A percentile compares a stretch with the other conserved stretches of the same genome.
phyloP scores from a whole-genome alignment of 768 basidiomycete genomes.

The Tricholoma sp. region DNA sequence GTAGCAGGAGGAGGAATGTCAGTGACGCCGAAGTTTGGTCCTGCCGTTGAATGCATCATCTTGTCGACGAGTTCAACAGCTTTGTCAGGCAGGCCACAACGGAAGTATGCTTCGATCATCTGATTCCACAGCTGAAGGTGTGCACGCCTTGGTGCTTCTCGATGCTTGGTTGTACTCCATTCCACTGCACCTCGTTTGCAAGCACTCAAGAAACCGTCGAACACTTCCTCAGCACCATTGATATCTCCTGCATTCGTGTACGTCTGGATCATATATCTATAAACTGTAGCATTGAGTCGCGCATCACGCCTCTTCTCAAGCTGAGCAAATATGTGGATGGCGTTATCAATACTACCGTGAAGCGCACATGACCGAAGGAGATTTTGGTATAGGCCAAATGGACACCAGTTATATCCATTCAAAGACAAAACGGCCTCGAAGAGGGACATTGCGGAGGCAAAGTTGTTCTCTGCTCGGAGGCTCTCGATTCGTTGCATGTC shows the following conservation, averaged over 20 bases:
- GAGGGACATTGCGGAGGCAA: slow-evolving; percentile 63
- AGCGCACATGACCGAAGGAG: slow-evolving; percentile 61
- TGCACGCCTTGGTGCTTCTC: slow-evolving; percentile 13
- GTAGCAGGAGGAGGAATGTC: slow-evolving; percentile 55
- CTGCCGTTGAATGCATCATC: slow-evolving; percentile 55
- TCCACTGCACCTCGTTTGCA: slow-evolving; percentile 32
- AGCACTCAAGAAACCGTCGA: slow-evolving; percentile 50
- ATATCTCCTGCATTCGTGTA: slow-evolving; percentile 52
- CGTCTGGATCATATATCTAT: slow-evolving; percentile 51
- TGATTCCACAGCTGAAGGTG: slow-evolving; percentile 61
- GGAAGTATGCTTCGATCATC: slow-evolving; percentile 76
- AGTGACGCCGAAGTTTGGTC: slow-evolving; percentile 25
- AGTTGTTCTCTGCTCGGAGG: slow-evolving; percentile 63
- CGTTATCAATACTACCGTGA: slow-evolving; percentile 52
- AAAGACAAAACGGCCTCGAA: slow-evolving; percentile 56
- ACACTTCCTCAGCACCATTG: slow-evolving; percentile 49
- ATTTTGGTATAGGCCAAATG: slow-evolving; percentile 36
- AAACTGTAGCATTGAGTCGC: slow-evolving; percentile 34
- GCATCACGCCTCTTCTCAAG: slow-evolving; percentile 39
- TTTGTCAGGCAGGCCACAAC: slow-evolving; percentile 51
- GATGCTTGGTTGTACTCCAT: slow-evolving; percentile 17
- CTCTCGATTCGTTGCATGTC: slow-evolving; percentile 36
- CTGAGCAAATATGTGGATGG: slow-evolving; percentile 61
- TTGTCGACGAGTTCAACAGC: slow-evolving; percentile 63
- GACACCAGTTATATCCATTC: slow-evolving; percentile 25